Conservation (phyloP, 768 basidiomycete genomes). For the Coprinopsis cinerea region DNA sequence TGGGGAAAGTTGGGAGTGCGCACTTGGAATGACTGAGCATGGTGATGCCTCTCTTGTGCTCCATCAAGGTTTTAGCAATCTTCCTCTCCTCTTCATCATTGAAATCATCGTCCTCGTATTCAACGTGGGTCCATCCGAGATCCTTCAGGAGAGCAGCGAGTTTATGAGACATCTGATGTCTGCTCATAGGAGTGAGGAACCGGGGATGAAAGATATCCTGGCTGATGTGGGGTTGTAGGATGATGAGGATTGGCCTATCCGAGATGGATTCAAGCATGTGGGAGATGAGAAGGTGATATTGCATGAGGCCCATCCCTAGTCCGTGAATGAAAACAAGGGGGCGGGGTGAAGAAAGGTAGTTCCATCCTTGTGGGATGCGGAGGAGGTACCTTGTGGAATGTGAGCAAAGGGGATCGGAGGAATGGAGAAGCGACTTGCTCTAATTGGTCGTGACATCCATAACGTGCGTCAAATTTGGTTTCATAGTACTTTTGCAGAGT, state of each 20-base stretch:
- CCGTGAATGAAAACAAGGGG: constrained; percentile 88
- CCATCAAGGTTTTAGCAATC: constrained; percentile 15
- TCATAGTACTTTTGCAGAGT: constrained; percentile 39
- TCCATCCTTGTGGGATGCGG: constrained; percentile 65
- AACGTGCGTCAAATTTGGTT: constrained; percentile 33
- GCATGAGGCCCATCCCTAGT: constrained; percentile 75
- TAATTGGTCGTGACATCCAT: constrained; percentile 53
- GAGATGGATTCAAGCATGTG: constrained; percentile 51
- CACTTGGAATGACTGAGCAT: constrained; percentile 89
- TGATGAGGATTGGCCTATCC: constrained; percentile 69
- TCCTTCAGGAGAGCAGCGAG: constrained; percentile 52
- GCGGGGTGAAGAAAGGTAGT: constrained; percentile 45
- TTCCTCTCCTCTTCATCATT: constrained; percentile 24
- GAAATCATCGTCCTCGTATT: constrained; percentile 17
- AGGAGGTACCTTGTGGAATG: constrained; percentile 56
- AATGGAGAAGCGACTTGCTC: constrained; percentile 44
- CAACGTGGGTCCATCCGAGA: constrained; percentile 55
- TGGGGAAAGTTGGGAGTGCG: constrained; percentile 16
- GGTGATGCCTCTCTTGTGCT: constrained; percentile 49
- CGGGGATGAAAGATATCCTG: constrained; percentile 76
- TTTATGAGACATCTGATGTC: constrained; percentile 49
- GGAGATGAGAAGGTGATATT: constrained; percentile 58
- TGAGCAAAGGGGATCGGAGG: not conserved
- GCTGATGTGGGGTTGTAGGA: constrained; percentile 79
- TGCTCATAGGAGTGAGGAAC: constrained; percentile 67